Evolutionary conservation across 129 eudicot genomes (phyloP).

Genomic region (Calendula officinalis): DNA sequence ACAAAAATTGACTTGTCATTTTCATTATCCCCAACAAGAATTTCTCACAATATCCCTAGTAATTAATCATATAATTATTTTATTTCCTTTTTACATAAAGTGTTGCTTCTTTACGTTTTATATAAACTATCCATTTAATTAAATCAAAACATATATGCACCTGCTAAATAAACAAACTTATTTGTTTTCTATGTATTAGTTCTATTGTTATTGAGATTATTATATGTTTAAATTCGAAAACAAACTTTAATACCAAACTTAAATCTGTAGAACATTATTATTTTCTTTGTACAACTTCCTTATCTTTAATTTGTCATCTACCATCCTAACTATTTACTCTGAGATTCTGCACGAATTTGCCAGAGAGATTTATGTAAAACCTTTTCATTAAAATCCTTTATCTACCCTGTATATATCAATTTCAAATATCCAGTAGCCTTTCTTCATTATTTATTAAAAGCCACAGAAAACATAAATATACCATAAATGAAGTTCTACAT

Average conservation of each 20-base stretch:
- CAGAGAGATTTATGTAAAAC: constrained; percentile 29
- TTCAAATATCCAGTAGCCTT: too few species aligned
- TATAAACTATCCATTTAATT: too few species aligned
- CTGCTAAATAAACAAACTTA: too few species aligned
- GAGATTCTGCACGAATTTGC: constrained; percentile 19
- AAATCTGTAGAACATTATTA: neutral
- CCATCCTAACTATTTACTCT: constrained; percentile 7
- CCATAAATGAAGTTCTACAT: neutral
- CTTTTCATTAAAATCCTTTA: constrained; percentile 23
- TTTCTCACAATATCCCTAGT: neutral
- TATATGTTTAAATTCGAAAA: too few species aligned
- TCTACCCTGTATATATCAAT: constrained; percentile 18
- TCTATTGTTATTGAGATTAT: too few species aligned
- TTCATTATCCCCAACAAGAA: constrained; percentile 15
- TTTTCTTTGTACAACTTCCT: neutral
- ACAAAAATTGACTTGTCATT: constrained; percentile 28
- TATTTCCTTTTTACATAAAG: too few species aligned
- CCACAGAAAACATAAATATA: too few species aligned
- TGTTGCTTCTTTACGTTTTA: too few species aligned
- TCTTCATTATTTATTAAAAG: neutral
- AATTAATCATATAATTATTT: neutral
- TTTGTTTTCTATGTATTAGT: too few species aligned
- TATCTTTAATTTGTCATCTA: constrained; percentile 4
- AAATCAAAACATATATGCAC: too few species aligned
- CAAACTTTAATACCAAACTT: too few species aligned